These are phyloP conservation scores for Tricholoma furcatifolium DNA, from an alignment of 768 basidiomycete species.

Conservation along the genomic window DNA sequence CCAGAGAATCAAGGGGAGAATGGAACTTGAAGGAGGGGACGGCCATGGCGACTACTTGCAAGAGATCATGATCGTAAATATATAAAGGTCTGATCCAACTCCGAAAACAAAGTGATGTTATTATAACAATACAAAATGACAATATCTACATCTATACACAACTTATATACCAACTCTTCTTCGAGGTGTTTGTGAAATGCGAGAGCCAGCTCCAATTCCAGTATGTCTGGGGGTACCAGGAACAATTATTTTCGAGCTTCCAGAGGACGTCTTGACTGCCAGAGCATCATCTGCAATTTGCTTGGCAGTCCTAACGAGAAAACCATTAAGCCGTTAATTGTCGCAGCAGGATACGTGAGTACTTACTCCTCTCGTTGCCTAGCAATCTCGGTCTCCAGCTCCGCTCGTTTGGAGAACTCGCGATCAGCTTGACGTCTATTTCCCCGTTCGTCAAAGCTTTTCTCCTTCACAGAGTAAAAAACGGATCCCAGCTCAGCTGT, in stretches of 20 bases:
- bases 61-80: background rate
- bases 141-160: constrained; percentile 1
- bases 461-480: constrained; percentile 97
- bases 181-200: constrained; percentile 75
- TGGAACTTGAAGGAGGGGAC: constrained; percentile 22
- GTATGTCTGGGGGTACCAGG: constrained; percentile 79
- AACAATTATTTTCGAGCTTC: constrained; percentile 67
- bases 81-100: no score
- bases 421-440: constrained; percentile 75
- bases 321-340: background rate
- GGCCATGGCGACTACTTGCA: background rate
- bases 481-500: constrained; percentile 92
- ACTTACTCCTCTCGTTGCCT: constrained; percentile 74
- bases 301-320: constrained; percentile 50
- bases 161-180: constrained; percentile 67
- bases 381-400: constrained; percentile 91
- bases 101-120: background rate
- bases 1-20: constrained; percentile 62
- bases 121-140: background rate
- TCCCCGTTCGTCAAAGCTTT: constrained; percentile 92
- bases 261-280: constrained; percentile 50
- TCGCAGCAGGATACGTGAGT: constrained; percentile 7
- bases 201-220: constrained; percentile 61
- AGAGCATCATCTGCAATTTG: constrained; percentile 61
- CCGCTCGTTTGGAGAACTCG: constrained; percentile 90